phyloP scores from a whole-genome alignment of 2,329 filamentous ascomycete species.

The Cladosporium sp. region DNA sequence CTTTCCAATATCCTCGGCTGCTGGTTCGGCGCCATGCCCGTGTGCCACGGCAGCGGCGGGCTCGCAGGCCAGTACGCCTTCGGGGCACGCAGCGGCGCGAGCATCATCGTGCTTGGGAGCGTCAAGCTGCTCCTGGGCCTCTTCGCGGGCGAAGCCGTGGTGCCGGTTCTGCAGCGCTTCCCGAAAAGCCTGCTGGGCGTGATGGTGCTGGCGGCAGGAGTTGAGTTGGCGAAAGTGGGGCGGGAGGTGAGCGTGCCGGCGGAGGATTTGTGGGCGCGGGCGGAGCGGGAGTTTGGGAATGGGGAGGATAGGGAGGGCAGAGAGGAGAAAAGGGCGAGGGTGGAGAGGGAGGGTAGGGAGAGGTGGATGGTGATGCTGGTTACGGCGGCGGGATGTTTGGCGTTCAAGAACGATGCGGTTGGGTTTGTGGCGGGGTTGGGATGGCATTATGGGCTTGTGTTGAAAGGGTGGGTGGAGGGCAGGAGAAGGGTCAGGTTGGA shows the following conservation, averaged over 20 bases:
- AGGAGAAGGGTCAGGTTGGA: neutral
- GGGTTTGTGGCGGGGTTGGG: slow-evolving; percentile 78
- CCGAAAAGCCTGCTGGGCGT: slow-evolving; percentile 73
- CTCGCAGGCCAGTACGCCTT: slow-evolving; percentile 88
- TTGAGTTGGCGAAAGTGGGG: slow-evolving; percentile 81
- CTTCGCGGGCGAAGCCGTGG: slow-evolving; percentile 66
- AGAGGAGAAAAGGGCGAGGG: slow-evolving; percentile 38
- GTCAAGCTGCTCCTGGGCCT: slow-evolving; percentile 72
- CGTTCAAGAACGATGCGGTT: slow-evolving; percentile 83
- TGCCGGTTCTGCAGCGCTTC: slow-evolving; percentile 64
- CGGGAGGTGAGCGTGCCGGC: slow-evolving; percentile 73
- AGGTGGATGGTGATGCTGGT: slow-evolving; percentile 88
- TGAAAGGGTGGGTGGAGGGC: slow-evolving; percentile 16
- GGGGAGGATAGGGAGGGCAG: slow-evolving; percentile 5
- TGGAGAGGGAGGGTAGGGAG: slow-evolving; percentile 61
- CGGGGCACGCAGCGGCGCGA: slow-evolving; percentile 79
- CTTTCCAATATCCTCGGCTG: slow-evolving; percentile 77
- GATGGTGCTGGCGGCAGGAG: slow-evolving; percentile 82
- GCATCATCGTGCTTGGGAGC: slow-evolving; percentile 70
- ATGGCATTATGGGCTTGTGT: slow-evolving; percentile 62
- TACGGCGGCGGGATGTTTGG: slow-evolving; percentile 73
- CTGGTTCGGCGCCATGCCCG: slow-evolving; percentile 93
- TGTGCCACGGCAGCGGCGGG: slow-evolving; percentile 88
- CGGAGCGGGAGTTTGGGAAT: slow-evolving; percentile 21
- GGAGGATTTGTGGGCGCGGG: slow-evolving; percentile 44